These are phyloP conservation scores for Podosphaera xanthii DNA, from an alignment of 2,329 filamentous ascomycete species.

Conservation along the genomic window DNA sequence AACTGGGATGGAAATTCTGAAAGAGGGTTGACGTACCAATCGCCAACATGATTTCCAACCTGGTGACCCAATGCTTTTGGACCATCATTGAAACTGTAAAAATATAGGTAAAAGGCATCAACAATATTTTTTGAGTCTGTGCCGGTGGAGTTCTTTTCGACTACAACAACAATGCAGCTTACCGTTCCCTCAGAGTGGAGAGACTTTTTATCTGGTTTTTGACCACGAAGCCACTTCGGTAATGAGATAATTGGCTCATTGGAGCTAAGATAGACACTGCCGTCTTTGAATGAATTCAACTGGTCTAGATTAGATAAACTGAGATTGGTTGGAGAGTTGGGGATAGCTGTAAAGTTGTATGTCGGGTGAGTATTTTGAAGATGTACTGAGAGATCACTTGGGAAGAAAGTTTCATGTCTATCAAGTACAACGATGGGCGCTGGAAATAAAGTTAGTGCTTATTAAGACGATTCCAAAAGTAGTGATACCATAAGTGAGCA, in stretches of 20 bases:
- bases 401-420: conserved; percentile 22
- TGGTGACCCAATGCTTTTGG: conserved; percentile 6
- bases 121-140: conserved; percentile 21
- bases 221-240: conserved; percentile 25
- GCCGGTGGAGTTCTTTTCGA: conserved; percentile 24
- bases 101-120: conserved; percentile 14
- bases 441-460: conserved; percentile 9
- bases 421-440: conserved; percentile 26
- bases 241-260: conserved; percentile 19
- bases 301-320: conserved; percentile 23
- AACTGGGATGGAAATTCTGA: not conserved
- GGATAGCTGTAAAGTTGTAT: conserved; percentile 19
- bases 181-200: conserved; percentile 21
- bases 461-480: not conserved
- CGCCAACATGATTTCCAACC: conserved; percentile 28
- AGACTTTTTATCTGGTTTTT: conserved; percentile 23
- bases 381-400: conserved; percentile 23
- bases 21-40: conserved; percentile 22
- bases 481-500: conserved; percentile 20
- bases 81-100: conserved; percentile 12
- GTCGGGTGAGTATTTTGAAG: conserved; percentile 21
- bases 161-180: conserved; percentile 45
- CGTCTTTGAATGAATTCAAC: conserved; percentile 19
- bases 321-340: conserved; percentile 16
- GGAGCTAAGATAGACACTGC: conserved; percentile 24